Base-by-base conservation (phyloP, 495 filamentous ascomycete genomes). In the Tetracladium setigerum region DNA sequence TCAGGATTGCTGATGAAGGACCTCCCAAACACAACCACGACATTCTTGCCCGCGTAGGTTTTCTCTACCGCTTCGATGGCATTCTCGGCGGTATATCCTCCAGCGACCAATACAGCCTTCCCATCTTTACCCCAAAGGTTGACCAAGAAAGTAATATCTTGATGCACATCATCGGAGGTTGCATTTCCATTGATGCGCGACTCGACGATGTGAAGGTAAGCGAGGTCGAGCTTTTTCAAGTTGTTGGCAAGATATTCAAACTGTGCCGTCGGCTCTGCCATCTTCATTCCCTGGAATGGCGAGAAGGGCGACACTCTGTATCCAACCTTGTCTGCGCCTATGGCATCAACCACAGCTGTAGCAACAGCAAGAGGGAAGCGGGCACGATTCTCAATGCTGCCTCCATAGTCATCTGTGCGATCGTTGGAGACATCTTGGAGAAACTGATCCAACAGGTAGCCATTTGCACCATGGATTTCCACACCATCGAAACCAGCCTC, bases 401-500 rank as follows among this genome's bases (percentile, higher is more conserved):
- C 84, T 17, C 85, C 85, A 60, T 77, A 89, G 14, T 50, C 36
- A 58, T 89, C 85, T 3, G 71, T 79, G 2, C 85, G 74, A 56
- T 69, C 56, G 64, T 89, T 89, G 49, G 54, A 65, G 13, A 55
- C 66, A 52, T 82, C 77, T 55, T 85, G 82, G 1, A 64, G 67
- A 61, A 89, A 89, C 62, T 89, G 85, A 56, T 89, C 82, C 41
- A 87, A 66, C 40, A 89, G 62, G 56, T 87, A 88, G 8, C 84
- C 85, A 53, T 89, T 88, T 4, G 82, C 82, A 31, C 67, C 78
- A 57, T 87, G 84, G 44, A 88, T 67, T 66, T 89, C 86, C 4
- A 89, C 82, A 19, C 82, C 84, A 55, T 88, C 85, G 46, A 88
- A 89, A 10, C 84, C 85, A 4, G 84, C 85, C 8, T 64, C 67